These are phyloP conservation scores for Botrytis deweyae DNA, from an alignment of 2,329 filamentous ascomycete species.

Conservation along the genomic window DNA sequence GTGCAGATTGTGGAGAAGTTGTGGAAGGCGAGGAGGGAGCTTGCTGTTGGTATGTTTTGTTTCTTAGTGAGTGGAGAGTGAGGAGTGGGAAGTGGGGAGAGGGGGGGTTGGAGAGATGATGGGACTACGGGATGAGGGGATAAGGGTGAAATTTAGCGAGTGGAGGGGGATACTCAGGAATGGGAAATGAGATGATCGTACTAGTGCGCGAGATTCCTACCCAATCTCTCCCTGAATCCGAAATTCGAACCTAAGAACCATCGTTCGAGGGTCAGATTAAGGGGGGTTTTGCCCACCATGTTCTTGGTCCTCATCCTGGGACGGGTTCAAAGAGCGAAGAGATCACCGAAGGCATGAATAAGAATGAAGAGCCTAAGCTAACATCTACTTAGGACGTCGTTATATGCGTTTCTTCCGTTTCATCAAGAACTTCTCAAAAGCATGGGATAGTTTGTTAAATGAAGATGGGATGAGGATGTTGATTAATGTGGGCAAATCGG, in stretches of 20 bases:
- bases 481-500: slow-evolving; percentile 57
- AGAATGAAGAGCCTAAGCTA: neutral
- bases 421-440: slow-evolving; percentile 56
- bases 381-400: slow-evolving; percentile 48
- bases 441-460: slow-evolving; percentile 45
- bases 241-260: neutral
- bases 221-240: neutral
- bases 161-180: neutral
- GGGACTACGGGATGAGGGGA: neutral
- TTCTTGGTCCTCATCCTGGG: neutral
- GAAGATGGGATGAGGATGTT: slow-evolving; percentile 41
- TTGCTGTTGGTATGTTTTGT: slow-evolving; percentile 44
- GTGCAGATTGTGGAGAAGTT: slow-evolving; percentile 36
- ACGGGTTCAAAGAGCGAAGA: neutral
- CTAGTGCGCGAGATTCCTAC: neutral
- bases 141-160: neutral
- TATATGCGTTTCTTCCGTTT: slow-evolving; percentile 70
- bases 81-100: too few species aligned
- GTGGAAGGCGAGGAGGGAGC: slow-evolving; percentile 43
- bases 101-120: neutral
- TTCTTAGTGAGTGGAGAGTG: neutral
- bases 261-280: neutral
- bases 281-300: neutral
- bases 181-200: neutral
- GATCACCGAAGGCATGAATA: too few species aligned